These are phyloP conservation scores for Plenodomus tracheiphilus DNA, from an alignment of 2,329 filamentous ascomycete species.

Conservation along the genomic window DNA sequence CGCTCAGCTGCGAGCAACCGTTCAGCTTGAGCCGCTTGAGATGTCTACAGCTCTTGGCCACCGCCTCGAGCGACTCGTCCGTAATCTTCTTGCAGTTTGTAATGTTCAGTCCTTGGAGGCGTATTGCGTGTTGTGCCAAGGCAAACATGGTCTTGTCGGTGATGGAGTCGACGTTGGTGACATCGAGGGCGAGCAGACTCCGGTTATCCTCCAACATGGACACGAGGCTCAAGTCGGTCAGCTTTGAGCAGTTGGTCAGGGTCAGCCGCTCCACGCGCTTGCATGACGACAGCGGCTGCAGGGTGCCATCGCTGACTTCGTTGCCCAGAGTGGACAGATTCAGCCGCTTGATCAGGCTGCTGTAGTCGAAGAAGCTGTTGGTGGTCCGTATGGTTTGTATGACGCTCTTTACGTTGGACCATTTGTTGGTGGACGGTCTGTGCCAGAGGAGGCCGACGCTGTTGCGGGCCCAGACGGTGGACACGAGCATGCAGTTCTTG, in stretches of 20 bases:
- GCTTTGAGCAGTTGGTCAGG: constrained; percentile 80
- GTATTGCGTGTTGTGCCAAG: constrained; percentile 78
- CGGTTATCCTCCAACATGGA: constrained; percentile 77
- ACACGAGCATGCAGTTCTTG: constrained; percentile 89
- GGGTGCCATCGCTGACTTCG: constrained; percentile 84
- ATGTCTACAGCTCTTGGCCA: constrained; percentile 81
- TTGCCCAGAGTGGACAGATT: constrained; percentile 81
- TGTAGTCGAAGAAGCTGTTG: constrained; percentile 84
- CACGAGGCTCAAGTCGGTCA: constrained; percentile 83
- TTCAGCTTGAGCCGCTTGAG: constrained; percentile 96
- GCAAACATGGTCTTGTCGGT: constrained; percentile 79
- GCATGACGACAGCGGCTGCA: constrained; percentile 79
- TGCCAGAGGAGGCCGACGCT: constrained; percentile 95
- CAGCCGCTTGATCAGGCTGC: constrained; percentile 85
- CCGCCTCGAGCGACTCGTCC: constrained; percentile 78
- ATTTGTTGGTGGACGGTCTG: constrained; percentile 85
- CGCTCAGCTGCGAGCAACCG: constrained; percentile 81
- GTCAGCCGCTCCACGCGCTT: constrained; percentile 91
- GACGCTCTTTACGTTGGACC: constrained; percentile 78
- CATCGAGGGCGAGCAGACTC: constrained; percentile 84
- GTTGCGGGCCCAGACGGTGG: constrained; percentile 88
- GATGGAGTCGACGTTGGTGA: constrained; percentile 78
- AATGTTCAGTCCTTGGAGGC: constrained; percentile 90
- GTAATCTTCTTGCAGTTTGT: constrained; percentile 83
- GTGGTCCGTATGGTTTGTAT: constrained; percentile 73